Percentiles rank a stretch among this genome's conserved stretches.
These are phyloP conservation scores for Neofusicoccum umdonicola DNA, from an alignment of 2,329 filamentous ascomycete genomes.

Conservation along the genomic window DNA sequence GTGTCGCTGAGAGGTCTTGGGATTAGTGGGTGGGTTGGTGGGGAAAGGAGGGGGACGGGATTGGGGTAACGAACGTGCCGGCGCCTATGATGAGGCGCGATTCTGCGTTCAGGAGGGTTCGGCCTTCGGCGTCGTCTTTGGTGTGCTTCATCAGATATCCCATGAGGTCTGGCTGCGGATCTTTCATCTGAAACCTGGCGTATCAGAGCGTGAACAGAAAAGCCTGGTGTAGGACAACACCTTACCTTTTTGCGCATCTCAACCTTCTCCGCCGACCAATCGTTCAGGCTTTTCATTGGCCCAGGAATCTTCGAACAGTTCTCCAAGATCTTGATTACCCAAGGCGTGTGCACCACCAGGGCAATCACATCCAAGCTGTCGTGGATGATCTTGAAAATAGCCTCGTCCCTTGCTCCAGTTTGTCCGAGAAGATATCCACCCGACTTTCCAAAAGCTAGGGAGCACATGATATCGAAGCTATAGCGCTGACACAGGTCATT, in stretches of 20 bases:
- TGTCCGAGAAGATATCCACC: slow-evolving; percentile 40
- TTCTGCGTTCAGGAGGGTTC: slow-evolving; percentile 27
- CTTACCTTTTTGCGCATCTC: slow-evolving; percentile 24
- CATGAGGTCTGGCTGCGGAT: slow-evolving; percentile 25
- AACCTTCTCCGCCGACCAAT: slow-evolving; percentile 26
- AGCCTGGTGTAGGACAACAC: too few species aligned
- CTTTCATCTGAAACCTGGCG: slow-evolving; percentile 4
- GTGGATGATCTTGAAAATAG: slow-evolving; percentile 35
- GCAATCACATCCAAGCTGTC: slow-evolving; percentile 31
- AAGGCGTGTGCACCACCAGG: slow-evolving; percentile 28
- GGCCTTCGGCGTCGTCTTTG: slow-evolving; percentile 19
- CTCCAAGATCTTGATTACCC: slow-evolving; percentile 28
- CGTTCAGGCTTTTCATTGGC: slow-evolving; percentile 28
- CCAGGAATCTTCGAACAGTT: slow-evolving; percentile 24
- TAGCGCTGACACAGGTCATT: slow-evolving; percentile 42
- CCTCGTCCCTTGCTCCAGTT: slow-evolving; percentile 22
- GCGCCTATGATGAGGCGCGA: slow-evolving; percentile 33
- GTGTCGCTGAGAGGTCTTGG: not conserved
- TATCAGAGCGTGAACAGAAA: not conserved
- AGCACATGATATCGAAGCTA: slow-evolving; percentile 47
- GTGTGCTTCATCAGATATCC: slow-evolving; percentile 27
- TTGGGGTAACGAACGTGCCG: slow-evolving; percentile 20
- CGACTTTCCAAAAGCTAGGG: slow-evolving; percentile 44
- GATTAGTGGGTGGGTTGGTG: not conserved
- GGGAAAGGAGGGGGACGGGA: not conserved